Evolutionary conservation across 176 grass and related monocot genomes (phyloP), one percentile per base, ranked within the genome.

Genomic region (Poa annua): DNA sequence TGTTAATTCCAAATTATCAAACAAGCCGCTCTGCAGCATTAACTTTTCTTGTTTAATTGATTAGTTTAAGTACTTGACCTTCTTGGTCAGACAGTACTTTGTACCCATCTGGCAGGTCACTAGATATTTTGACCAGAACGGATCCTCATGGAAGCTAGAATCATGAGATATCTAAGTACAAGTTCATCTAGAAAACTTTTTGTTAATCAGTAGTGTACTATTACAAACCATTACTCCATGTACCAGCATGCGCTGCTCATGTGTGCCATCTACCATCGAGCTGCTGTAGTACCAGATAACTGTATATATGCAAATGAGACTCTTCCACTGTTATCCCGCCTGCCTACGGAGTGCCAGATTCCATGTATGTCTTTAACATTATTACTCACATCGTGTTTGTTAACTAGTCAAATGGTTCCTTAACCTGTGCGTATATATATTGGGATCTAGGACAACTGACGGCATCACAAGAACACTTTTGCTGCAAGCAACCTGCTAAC

Each of bases 181-280:
- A 29, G 29, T 29, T 29, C 29, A 29, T 29, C 29, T 29, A 29
- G 2, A 29, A 29, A 29, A 29, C 62, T 17, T 33, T 17, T 10
- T 15, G 4, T 12, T 29, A 5, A 66, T 45, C 42, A 17, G 2
- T 26, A 7, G n/a, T 45, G 38, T 14, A 16, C 6, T 25, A 1
- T 16, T 53, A 81, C 78, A 81, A 82, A 19, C 78, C 45, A 42
- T 78, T 38, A 3, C 55, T 72, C 66, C 74, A 66, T 54, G 83
- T 65, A 38, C 20, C 55, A 34, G 66, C 79, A 86, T 79, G 79
- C 83, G 84, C 66, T 45, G 25, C 66, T 86, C 84, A 86, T 86
- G 83, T 82, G 78, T 72, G 52, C 57, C 54, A 66, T 47, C 38
- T 66, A n/a, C n/a, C 29, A 29, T 29, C 29, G 29, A n/a, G 20